A percentile compares a stretch with the other conserved stretches of the same genome.
Conservation (phyloP, 2,329 filamentous ascomycete species). For the Botrytis fabae region DNA sequence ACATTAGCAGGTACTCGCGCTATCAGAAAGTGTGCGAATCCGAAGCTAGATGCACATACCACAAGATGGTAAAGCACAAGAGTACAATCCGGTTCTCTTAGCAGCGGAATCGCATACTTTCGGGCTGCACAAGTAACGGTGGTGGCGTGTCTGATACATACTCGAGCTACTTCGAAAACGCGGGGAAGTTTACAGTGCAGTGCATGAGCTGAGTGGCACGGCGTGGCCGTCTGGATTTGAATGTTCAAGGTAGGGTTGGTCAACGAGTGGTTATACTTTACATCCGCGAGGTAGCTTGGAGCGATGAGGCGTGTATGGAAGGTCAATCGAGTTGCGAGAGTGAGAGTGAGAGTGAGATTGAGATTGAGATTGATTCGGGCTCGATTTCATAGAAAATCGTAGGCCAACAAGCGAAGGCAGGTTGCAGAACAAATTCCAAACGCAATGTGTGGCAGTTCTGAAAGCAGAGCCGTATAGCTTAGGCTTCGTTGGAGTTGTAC, state of each 20-base stretch:
- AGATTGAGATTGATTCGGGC: not conserved
- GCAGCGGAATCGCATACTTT: not conserved
- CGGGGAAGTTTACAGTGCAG: not conserved
- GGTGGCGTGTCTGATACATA: too few relatives aligned
- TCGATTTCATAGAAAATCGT: not conserved
- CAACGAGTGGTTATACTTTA: not conserved
- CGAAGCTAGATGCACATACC: not conserved
- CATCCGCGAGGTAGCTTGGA: not conserved
- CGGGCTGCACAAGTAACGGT: not conserved
- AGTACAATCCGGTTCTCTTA: not conserved
- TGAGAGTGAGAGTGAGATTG: not conserved
- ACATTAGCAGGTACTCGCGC: not conserved
- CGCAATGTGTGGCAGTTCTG: not conserved
- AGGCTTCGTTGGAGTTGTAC: too few relatives aligned
- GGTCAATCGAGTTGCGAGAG: too few relatives aligned
- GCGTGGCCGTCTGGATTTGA: too few relatives aligned
- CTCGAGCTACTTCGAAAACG: not conserved
- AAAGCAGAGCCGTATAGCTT: not conserved
- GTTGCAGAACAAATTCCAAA: not conserved
- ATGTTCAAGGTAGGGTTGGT: not conserved
- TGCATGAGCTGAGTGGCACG: not conserved
- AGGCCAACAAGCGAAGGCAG: not conserved
- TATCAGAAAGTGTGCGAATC: not conserved
- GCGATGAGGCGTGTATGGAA: not conserved
- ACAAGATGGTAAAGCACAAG: not conserved